Base-by-base conservation (phyloP, 2,329 filamentous ascomycete genomes). In the Aspergillus fischeri region DNA sequence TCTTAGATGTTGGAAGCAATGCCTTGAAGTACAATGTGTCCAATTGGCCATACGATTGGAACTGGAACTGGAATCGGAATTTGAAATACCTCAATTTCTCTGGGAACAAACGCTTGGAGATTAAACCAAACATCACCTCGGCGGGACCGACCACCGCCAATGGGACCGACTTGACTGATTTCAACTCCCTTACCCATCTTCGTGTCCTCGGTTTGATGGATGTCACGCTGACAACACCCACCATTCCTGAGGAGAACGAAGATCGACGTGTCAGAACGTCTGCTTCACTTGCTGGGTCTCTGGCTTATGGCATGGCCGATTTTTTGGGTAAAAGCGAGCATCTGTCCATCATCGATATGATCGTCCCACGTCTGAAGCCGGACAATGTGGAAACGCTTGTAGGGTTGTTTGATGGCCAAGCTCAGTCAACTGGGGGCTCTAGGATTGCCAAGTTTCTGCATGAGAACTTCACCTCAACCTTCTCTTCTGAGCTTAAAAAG, bases 1-100 rank as follows among this genome's bases (percentile, higher is more conserved):
- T 97, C 51, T 81, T 99, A 52, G 94, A 99, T 75, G 95, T 95
- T 61, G 93, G 92, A 59, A 97, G 90, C 80, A 99, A 99, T 70
- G 87, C 85, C 24, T 80, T 99, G 56, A 99, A 97, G 75, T 99
- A 99, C 82, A 99, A 99, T 71, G 95, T 99, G 50, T 94, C 92
- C 29, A 99, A 99, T 69, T 96, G 96, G 81, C 94, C 93, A 0
- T 99, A 99, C 71, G 94, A 99, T 72, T 99, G 94, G 94, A 99
- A 99, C 68, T 99, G 94, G 94, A 97, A 97, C 70, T 90, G 94
- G 81, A 99, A 99, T 68, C 91, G 90, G 51, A 95, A 97, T 67
- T 78, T 99, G 63, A 89, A 92, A 61, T 99, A 95, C 70, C 86
- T 99, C 61, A 99, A 97, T 69, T 81, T 99, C 69, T 97, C 93